Percentiles rank a stretch among this genome's conserved stretches.
phyloP scores from a whole-genome alignment of 257 asterid species.

The Nicotiana obtusifolia region DNA sequence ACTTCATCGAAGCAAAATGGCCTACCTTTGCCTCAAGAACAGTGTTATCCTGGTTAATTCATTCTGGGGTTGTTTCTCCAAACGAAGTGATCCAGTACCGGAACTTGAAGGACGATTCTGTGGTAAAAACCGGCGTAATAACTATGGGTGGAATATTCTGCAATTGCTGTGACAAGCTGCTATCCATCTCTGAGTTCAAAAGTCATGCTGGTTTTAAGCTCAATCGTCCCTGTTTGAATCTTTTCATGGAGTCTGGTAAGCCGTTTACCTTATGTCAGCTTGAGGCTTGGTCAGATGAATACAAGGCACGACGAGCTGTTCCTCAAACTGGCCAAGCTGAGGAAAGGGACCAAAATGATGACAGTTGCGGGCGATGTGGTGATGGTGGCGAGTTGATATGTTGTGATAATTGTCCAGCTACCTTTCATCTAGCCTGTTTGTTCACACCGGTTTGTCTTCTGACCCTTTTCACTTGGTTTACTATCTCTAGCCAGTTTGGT shows the following conservation, averaged over 20 bases:
- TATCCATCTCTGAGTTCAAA: conserved; percentile 69
- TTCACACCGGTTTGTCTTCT: conserved; percentile 61
- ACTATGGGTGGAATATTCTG: conserved; percentile 79
- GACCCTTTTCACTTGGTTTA: conserved; percentile 6
- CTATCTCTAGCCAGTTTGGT: conserved; percentile 3
- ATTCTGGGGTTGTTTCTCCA: conserved; percentile 56
- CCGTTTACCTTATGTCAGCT: conserved; percentile 81
- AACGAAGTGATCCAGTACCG: conserved; percentile 76
- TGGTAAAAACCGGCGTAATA: conserved; percentile 69
- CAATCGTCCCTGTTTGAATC: conserved; percentile 59
- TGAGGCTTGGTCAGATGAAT: conserved; percentile 97
- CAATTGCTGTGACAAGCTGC: conserved; percentile 58
- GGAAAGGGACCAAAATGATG: conserved; percentile 89
- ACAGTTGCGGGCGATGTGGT: conserved; percentile 97
- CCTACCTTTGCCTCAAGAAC: conserved; percentile 58
- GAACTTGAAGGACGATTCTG: conserved; percentile 45
- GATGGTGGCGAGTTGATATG: conserved; percentile 92
- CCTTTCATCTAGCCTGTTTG: conserved; percentile 94
- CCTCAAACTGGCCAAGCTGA: conserved; percentile 48
- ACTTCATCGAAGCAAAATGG: conserved; percentile 68
- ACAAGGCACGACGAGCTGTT: conserved; percentile 54
- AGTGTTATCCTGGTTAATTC: conserved; percentile 84
- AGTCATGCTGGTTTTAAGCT: conserved; percentile 62
- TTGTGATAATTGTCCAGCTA: conserved; percentile 97
- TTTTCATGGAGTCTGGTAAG: conserved; percentile 79